phyloP scores from a whole-genome alignment of 192 early-diverging fungal genomes.

The Umbelopsis sp. region DNA sequence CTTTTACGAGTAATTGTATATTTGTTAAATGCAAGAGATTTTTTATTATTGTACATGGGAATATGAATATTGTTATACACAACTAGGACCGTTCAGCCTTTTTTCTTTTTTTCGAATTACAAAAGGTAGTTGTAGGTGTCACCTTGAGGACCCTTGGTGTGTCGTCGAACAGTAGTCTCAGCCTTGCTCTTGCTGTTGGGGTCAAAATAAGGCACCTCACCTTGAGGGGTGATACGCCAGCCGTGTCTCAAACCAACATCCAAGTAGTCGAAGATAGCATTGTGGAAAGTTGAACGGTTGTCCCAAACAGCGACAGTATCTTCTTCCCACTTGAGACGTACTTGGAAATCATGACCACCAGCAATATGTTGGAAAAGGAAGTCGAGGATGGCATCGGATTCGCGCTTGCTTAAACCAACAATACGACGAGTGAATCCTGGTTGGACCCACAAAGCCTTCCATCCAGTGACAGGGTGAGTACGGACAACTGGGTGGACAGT shows the following conservation, averaged over 20 bases:
- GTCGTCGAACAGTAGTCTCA: slow-evolving; percentile 5
- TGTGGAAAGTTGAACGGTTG: slow-evolving; percentile 43
- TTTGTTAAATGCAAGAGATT: not conserved
- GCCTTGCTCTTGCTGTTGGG: slow-evolving; percentile 36
- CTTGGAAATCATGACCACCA: slow-evolving; percentile 50
- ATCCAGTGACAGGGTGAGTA: slow-evolving; percentile 66
- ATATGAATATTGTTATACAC: not conserved
- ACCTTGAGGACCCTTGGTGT: not conserved
- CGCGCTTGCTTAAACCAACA: slow-evolving; percentile 45
- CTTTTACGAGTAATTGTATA: no score
- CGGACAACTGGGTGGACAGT: slow-evolving; percentile 44
- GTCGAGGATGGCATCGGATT: slow-evolving; percentile 52
- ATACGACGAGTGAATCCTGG: slow-evolving; percentile 57
- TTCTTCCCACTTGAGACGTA: slow-evolving; percentile 51
- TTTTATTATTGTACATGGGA: not conserved
- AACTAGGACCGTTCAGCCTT: not conserved
- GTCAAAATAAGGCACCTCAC: slow-evolving; percentile 36
- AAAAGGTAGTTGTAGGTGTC: slow-evolving; percentile 8
- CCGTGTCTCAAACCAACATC: slow-evolving; percentile 31
- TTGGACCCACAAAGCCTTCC: slow-evolving; percentile 62
- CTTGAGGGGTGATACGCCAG: slow-evolving; percentile 31
- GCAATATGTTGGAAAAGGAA: slow-evolving; percentile 51
- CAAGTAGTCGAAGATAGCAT: slow-evolving; percentile 37
- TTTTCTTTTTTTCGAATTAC: not conserved
- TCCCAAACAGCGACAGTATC: slow-evolving; percentile 55